Base-by-base conservation (phyloP, 2,329 filamentous ascomycete genomes). In the Paecilomyces dactylethromorphus region DNA sequence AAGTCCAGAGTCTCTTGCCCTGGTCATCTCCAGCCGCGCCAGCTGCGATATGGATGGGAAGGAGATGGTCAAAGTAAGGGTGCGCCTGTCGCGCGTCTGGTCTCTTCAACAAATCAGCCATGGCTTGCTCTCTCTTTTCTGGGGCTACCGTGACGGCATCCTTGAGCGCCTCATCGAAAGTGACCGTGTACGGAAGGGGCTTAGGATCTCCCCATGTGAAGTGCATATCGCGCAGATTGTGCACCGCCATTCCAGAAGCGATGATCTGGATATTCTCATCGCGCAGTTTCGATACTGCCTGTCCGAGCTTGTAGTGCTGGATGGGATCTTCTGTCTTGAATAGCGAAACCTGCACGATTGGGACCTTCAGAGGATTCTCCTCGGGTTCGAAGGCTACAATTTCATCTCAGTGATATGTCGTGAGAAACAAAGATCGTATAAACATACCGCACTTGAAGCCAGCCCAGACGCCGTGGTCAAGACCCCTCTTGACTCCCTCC, bases 391-490 rank as follows among this genome's bases (percentile, higher is more conserved):
- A 89, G 15, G 85, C 85, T 81, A 58, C 22, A 8, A 39, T 31
- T 21, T 39, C 6, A 50, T 12, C 13, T 35, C 39, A 31, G 24
- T 32, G 15, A 45, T 21, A 45, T 45, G 18, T 39, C 35, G 10
- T 18, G 33, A 39, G 10, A 15, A 13, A 4, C 33, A 39, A 11
- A 49, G 32, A 12, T 54, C 32, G 6, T 31, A 39, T 33, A 33
- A 39, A 73, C 76, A 33, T 71, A 80, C 77, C 76, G 62, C 74
- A 77, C 62, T 81, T 82, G 70, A 91, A 91, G 11, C 84, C 83
- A 0, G 84, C 86, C 80, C 87, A 92, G 24, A 91, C 87, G 21
- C 89, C 89, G 68, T 92, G 89, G 66, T 92, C 89, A 0, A 91
- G 77, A 0, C 88, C 89, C 49, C 88, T 78, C 53, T 83, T 80